phyloP scores from a whole-genome alignment of 495 filamentous ascomycete species.

The Daldinia childiae region DNA sequence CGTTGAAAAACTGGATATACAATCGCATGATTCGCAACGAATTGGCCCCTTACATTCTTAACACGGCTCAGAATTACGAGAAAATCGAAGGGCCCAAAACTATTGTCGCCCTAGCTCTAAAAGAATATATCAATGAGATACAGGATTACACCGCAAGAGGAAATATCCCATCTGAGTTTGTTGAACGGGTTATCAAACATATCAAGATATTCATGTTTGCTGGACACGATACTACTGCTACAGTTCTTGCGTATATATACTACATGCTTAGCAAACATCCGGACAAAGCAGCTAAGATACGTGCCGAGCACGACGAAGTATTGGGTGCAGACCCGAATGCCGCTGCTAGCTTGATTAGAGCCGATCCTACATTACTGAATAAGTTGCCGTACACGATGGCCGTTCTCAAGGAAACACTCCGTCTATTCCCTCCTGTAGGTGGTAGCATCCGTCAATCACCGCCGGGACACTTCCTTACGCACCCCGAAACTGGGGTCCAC shows the following conservation, averaged over 20 bases:
- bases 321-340: slow-evolving; percentile 44
- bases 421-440: slow-evolving; percentile 53
- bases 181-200: slow-evolving; percentile 41
- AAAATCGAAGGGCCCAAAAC: slow-evolving; percentile 40
- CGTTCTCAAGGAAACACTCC: slow-evolving; percentile 61
- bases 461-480: slow-evolving; percentile 46
- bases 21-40: slow-evolving; percentile 32
- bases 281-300: slow-evolving; percentile 44
- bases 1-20: slow-evolving; percentile 25
- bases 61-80: slow-evolving; percentile 36
- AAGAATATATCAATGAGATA: slow-evolving; percentile 37
- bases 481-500: slow-evolving; percentile 40
- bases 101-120: slow-evolving; percentile 35
- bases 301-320: slow-evolving; percentile 54
- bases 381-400: slow-evolving; percentile 56
- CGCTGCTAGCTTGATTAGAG: slow-evolving; percentile 37
- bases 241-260: slow-evolving; percentile 51
- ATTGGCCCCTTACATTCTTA: slow-evolving; percentile 26
- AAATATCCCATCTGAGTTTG: slow-evolving; percentile 35
- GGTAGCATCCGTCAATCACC: slow-evolving; percentile 47
- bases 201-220: slow-evolving; percentile 55
- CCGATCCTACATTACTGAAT: slow-evolving; percentile 53
- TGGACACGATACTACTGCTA: slow-evolving; percentile 59
- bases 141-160: slow-evolving; percentile 7
- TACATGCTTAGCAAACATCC: slow-evolving; percentile 52